phyloP scores from a whole-genome alignment of 345 rosid genomes.

The Lepidium sativum region DNA sequence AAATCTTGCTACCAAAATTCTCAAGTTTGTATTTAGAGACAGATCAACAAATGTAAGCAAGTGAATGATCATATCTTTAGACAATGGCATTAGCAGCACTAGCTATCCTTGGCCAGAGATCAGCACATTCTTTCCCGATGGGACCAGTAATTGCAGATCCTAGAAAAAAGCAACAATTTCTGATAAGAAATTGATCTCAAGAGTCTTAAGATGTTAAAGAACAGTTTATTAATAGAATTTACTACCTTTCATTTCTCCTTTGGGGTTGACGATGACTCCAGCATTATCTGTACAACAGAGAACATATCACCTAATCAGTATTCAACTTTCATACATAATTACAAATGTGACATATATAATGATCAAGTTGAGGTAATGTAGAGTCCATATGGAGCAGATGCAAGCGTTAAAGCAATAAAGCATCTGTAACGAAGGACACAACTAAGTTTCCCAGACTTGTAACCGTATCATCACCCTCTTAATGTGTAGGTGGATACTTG shows the following conservation, averaged over 20 bases:
- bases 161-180: conserved; percentile 13
- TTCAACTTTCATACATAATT: neutral
- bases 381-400: conserved; percentile 77
- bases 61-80: neutral
- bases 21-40: neutral
- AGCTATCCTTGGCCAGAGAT: conserved; percentile 81
- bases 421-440: conserved; percentile 59
- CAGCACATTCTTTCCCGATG: conserved; percentile 94
- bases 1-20: conserved; percentile 3
- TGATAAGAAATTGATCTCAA: neutral
- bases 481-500: conserved; percentile 40
- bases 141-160: conserved; percentile 96
- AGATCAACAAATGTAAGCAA: neutral
- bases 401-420: conserved; percentile 24
- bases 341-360: neutral
- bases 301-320: neutral
- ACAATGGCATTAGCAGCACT: conserved; percentile 74
- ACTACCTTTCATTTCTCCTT: conserved; percentile 91
- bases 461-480: conserved; percentile 56
- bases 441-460: conserved; percentile 49
- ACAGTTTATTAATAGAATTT: neutral
- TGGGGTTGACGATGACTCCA: conserved; percentile 91
- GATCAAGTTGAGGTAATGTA: conserved; percentile 4
- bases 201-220: neutral
- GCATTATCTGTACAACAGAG: conserved; percentile 63